Evolutionary conservation across 2,329 filamentous ascomycete species (phyloP).

Genomic region (Bertia moriformis): DNA sequence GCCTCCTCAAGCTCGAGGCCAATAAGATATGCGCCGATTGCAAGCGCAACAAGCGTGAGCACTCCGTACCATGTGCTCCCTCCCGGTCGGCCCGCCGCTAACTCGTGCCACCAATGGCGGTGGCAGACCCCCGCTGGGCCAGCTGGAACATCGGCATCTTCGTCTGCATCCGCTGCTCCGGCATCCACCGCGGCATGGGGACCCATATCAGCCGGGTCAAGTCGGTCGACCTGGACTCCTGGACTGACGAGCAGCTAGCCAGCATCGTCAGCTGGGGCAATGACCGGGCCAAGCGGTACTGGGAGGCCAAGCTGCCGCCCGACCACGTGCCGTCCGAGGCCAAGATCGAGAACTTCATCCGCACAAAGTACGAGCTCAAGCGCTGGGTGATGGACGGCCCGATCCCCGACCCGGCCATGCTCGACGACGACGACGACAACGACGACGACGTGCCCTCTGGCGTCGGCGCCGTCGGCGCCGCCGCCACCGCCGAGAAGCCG

Average conservation of each 20-base stretch:
- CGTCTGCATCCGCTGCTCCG: constrained; percentile 93
- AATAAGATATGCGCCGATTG: constrained; percentile 98
- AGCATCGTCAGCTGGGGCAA: constrained; percentile 95
- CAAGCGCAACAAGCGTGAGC: constrained; percentile 91
- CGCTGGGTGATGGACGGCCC: constrained; percentile 98
- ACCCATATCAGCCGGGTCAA: constrained; percentile 98
- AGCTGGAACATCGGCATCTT: constrained; percentile 98
- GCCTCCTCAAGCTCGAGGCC: constrained; percentile 77
- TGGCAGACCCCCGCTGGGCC: constrained; percentile 84
- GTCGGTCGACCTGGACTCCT: constrained; percentile 91
- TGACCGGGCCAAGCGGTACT: constrained; percentile 91
- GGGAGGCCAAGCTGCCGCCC: constrained; percentile 83
- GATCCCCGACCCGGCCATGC: constrained; percentile 77
- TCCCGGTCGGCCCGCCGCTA: too few species aligned
- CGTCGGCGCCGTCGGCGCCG: constrained; percentile 57
- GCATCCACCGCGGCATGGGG: constrained; percentile 96
- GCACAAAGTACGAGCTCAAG: constrained; percentile 97
- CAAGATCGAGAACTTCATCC: constrained; percentile 99
- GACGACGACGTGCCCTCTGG: too few species aligned
- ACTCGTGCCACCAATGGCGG: not conserved
- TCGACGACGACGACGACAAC: constrained; percentile 75
- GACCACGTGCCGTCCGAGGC: constrained; percentile 88
- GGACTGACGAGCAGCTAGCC: constrained; percentile 95
- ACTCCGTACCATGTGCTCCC: constrained; percentile 6
- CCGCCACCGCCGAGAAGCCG: constrained; percentile 51